Conservation (phyloP, 2,329 filamentous ascomycete species). For the Nemania abortiva region DNA sequence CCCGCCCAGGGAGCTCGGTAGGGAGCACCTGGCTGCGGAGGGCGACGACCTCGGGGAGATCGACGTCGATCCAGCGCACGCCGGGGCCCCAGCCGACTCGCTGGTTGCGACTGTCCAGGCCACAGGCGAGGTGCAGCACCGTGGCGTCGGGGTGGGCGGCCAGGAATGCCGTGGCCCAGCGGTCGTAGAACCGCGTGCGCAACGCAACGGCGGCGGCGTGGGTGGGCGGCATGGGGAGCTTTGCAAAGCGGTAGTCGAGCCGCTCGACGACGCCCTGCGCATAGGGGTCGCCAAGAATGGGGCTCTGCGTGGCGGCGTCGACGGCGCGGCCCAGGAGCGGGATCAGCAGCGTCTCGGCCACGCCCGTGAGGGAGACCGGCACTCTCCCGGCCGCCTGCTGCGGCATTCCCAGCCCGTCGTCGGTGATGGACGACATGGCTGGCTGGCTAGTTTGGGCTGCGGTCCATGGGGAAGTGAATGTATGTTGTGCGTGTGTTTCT, state of each 20-base stretch:
- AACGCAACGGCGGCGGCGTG: constrained; percentile 34
- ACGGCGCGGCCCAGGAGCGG: constrained; percentile 43
- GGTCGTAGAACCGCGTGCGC: constrained; percentile 43
- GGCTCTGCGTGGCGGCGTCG: constrained; percentile 39
- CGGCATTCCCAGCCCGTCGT: background rate
- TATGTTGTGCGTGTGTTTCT: too few species aligned
- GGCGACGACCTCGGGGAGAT: constrained; percentile 52
- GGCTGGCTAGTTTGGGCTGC: background rate
- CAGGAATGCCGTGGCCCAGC: constrained; percentile 47
- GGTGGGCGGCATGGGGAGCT: constrained; percentile 36
- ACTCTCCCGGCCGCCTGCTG: constrained; percentile 5
- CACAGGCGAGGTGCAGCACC: constrained; percentile 51
- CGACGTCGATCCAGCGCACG: constrained; percentile 53
- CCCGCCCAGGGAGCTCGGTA: constrained; percentile 38
- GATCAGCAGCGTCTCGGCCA: constrained; percentile 45
- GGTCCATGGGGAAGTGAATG: constrained; percentile 1
- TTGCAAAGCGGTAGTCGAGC: constrained; percentile 45
- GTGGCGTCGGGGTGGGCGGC: constrained; percentile 43
- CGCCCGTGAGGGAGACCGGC: constrained; percentile 33
- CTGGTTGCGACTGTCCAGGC: constrained; percentile 49
- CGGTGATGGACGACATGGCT: constrained; percentile 22
- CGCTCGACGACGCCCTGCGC: constrained; percentile 38
- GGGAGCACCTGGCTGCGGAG: constrained; percentile 48
- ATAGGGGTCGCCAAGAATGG: constrained; percentile 44
- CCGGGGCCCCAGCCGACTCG: constrained; percentile 42